Base-by-base conservation (phyloP, 2,329 filamentous ascomycete genomes). In the Penicillium sp. region DNA sequence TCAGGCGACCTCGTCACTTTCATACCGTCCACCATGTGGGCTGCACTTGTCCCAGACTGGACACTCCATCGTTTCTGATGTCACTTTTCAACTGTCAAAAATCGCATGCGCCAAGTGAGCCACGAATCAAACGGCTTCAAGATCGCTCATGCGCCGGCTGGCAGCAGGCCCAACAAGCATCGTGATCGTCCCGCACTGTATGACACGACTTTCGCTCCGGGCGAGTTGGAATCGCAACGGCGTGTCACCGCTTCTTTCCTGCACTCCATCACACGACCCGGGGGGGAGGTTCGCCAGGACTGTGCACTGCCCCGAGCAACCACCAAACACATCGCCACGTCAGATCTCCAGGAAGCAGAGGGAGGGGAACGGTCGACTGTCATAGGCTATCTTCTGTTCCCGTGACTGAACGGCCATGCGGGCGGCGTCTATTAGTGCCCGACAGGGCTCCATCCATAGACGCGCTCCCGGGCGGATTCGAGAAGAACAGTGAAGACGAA, bases 391-490 rank as follows among this genome's bases (percentile, higher is more conserved):
- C 16, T 21, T 12, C 33, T 56, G 59, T 60, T 65, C 64, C 63
- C 63, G 63, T 66, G 64, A 65, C 58, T 45, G 46, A 51, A 43
- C 34, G 18, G 45, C 47, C 62, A 62, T 65, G 63, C 64, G 61
- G 61, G 60, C 57, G 53, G 61, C 61, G 61, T 42, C 60, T 64
- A 63, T 64, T 63, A 64, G 63, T 64, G 61, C 60, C 58, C 58
- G 59, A 61, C 55, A 45, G 55, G 56, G 56, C 55, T 56, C 54
- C 61, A 64, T 61, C 58, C 58, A 59, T 64, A 63, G 60, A 60
- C 61, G 61, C 61, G 61, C 60, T 62, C 54, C 60, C 55, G 59
- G 60, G 61, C 60, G 61, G 61, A 43, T 63, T 29, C 7, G 12
- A 29, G 28, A 10, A 29, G 28, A 55, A 59, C 21, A 42, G 16